Evolutionary conservation across 2,329 filamentous ascomycete species (phyloP), one percentile per base, ranked within the genome.

Genomic region (Colletotrichum echinochloae): DNA sequence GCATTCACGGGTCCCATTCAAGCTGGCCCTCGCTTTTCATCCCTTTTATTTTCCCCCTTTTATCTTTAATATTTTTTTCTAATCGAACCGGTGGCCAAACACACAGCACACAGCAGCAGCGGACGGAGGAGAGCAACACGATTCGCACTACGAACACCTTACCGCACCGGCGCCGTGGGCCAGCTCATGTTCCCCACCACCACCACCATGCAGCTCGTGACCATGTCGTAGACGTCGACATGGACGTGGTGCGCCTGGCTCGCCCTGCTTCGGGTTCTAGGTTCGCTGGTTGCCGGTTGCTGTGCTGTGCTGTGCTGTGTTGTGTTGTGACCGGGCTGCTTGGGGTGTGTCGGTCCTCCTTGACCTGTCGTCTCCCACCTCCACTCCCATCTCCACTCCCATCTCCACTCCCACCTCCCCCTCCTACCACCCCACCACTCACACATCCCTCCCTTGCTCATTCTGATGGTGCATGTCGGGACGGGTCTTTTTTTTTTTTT

Each of bases 371-470:
- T 64, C 54, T 20, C 54, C 60, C 52, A n/a, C 59, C 59, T 59
- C 69, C 60, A 60, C 60, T 64, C 60, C 49, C 48, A 48, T 59
- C 39, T 68, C 59, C 49, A 44, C 39, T 16, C 52, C 26, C 54
- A n/a, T n/a, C 69, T 46, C 54, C 48, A 56, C 56, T 35, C 41
- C 30, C 59, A n/a, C 39, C 59, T 55, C 44, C 33, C 49, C 68
- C 23, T 30, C 54, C 66, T 46, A 46, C 60, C 52, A 11, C 54
- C 52, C 54, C 59, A 62, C 52, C 30, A 67, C 61, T 65, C 61
- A 30, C 46, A 55, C 49, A 46, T 56, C 65, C 55, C 44, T 66
- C 67, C 67, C 67, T 70, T 66, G 67, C 67, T 57, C 67, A 70
- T 66, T 61, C 63, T 66, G 9, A 37, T 69, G 66, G 62, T 35